Conservation (phyloP, 2,329 filamentous ascomycete genomes). For the Xylaria sp. region DNA sequence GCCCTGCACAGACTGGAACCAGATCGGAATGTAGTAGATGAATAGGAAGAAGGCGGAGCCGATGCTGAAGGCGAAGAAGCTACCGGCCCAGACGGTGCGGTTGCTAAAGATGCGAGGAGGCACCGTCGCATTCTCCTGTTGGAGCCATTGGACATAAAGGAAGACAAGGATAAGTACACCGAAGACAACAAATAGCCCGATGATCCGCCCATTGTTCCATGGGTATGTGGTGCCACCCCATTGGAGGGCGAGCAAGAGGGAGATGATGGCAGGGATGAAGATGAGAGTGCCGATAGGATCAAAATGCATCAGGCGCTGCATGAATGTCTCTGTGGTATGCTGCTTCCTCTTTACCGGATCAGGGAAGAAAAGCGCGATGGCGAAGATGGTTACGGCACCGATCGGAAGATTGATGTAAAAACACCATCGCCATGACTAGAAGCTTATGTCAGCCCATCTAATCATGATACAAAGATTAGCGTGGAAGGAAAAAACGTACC, state of each 20-base stretch:
- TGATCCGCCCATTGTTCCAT: constrained; percentile 52
- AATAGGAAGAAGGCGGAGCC: constrained; percentile 47
- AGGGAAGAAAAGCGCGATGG: constrained; percentile 44
- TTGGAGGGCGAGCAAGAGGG: constrained; percentile 58
- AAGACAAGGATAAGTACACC: constrained; percentile 50
- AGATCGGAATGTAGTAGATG: constrained; percentile 54
- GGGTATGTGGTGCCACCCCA: constrained; percentile 54
- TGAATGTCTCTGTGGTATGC: constrained; percentile 27
- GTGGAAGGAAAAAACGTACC: constrained; percentile 33
- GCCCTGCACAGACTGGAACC: constrained; percentile 58
- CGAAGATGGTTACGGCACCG: constrained; percentile 31
- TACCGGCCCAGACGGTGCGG: constrained; percentile 48
- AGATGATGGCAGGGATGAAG: constrained; percentile 52
- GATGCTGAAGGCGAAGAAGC: constrained; percentile 50
- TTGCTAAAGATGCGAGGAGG: constrained; percentile 53
- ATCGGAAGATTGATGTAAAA: constrained; percentile 40
- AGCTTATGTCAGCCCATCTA: constrained; percentile 1
- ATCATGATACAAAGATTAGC: background rate
- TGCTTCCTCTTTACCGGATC: constrained; percentile 30
- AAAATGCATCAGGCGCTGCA: constrained; percentile 41
- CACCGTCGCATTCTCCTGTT: constrained; percentile 53
- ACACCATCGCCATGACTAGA: constrained; percentile 38
- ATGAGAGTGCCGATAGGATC: constrained; percentile 45
- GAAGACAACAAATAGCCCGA: constrained; percentile 57
- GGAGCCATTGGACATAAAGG: constrained; percentile 49